These are phyloP conservation scores for Hypholoma sublateritium DNA, from an alignment of 768 basidiomycete genomes.

Conservation along the genomic window DNA sequence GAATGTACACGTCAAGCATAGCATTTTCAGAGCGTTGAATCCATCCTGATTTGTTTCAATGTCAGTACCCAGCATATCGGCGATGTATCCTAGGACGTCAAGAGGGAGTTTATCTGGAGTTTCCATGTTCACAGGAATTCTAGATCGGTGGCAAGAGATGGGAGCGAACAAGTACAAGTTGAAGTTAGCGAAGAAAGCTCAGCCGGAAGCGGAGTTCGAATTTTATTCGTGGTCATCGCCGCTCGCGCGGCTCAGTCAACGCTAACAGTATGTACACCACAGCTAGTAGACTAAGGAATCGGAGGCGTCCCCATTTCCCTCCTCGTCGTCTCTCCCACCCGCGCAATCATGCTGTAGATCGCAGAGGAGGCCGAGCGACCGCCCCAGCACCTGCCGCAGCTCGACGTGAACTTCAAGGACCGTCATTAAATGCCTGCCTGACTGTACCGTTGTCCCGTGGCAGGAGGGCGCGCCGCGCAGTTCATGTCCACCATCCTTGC, in stretches of 20 bases:
- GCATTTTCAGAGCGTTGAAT: not conserved
- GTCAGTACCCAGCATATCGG: not conserved
- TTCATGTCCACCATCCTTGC: constrained; percentile 61
- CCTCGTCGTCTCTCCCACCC: constrained; percentile 69
- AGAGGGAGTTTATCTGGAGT: not conserved
- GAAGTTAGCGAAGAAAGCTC: too few species aligned
- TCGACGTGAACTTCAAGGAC: constrained; percentile 72
- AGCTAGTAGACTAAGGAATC: too few species aligned
- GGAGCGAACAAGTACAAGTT: too few species aligned
- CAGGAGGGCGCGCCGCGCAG: constrained; percentile 37
- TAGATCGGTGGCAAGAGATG: too few species aligned
- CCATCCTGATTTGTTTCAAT: too few species aligned
- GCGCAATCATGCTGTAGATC: constrained; percentile 60
- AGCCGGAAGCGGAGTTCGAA: too few species aligned
- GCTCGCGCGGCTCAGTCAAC: too few species aligned
- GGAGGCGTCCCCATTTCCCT: constrained; percentile 45
- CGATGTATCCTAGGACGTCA: not conserved
- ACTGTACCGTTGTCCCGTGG: constrained; percentile 35
- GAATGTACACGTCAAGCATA: not conserved
- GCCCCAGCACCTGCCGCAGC: constrained; percentile 33
- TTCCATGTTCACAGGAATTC: too few species aligned
- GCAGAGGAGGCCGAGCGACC: constrained; percentile 59
- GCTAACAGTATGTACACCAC: too few species aligned
- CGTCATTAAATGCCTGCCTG: constrained; percentile 46
- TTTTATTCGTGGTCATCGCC: too few species aligned